These are phyloP conservation scores for Boeremia exigua DNA, from an alignment of 2,329 filamentous ascomycete species.

Conservation along the genomic window DNA sequence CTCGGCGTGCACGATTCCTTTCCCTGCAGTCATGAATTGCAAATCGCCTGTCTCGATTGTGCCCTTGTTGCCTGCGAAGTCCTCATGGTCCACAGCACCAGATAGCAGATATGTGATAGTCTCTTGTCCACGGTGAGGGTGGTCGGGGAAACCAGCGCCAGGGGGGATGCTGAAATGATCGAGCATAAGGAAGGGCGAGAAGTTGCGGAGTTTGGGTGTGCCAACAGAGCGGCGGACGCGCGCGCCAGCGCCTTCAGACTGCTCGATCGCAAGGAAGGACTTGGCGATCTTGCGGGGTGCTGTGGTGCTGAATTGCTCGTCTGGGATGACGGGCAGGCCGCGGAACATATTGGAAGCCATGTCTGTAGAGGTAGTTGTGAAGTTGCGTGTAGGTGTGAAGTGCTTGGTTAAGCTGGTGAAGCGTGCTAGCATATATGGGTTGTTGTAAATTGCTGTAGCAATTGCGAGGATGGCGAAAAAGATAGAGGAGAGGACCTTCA, in stretches of 20 bases:
- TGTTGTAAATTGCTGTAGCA: constrained; percentile 46
- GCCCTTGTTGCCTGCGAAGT: constrained; percentile 85
- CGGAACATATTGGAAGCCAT: constrained; percentile 50
- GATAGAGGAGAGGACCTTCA: constrained; percentile 50
- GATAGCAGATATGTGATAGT: constrained; percentile 89
- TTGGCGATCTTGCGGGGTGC: constrained; percentile 77
- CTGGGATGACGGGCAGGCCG: constrained; percentile 57
- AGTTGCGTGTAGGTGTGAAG: constrained; percentile 29
- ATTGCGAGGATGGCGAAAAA: constrained; percentile 52
- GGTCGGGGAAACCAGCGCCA: constrained; percentile 89
- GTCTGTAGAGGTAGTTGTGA: constrained; percentile 32
- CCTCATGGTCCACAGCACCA: constrained; percentile 88
- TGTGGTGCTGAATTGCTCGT: constrained; percentile 46
- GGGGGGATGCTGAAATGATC: constrained; percentile 83
- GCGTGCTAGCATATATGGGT: constrained; percentile 51
- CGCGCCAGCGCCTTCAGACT: constrained; percentile 87
- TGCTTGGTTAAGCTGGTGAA: constrained; percentile 41
- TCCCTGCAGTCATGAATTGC: constrained; percentile 96
- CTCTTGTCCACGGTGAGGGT: constrained; percentile 82
- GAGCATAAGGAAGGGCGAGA: constrained; percentile 94
- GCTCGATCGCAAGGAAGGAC: constrained; percentile 82
- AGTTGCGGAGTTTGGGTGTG: constrained; percentile 80
- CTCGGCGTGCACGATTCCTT: constrained; percentile 92
- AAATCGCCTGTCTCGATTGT: constrained; percentile 87
- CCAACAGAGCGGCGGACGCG: constrained; percentile 87